These are phyloP conservation scores for Heritiera littoralis DNA, from an alignment of 345 rosid genomes.

Conservation along the genomic window DNA sequence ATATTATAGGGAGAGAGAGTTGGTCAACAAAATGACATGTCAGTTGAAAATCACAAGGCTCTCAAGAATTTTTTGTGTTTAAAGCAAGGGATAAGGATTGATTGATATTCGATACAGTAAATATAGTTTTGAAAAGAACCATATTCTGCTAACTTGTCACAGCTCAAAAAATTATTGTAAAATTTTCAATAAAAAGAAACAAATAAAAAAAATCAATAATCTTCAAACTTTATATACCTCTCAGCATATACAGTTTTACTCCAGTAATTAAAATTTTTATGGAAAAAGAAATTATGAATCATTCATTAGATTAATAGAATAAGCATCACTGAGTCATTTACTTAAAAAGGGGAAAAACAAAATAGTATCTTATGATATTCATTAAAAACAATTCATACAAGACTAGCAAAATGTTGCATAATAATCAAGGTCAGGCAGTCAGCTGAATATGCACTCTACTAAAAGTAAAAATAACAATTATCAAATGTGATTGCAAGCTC, in stretches of 20 bases:
- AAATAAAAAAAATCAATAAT: neutral
- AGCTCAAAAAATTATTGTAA: neutral
- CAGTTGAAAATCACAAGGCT: neutral
- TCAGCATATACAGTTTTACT: neutral
- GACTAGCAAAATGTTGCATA: neutral
- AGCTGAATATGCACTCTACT: neutral
- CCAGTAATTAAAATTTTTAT: neutral
- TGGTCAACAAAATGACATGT: neutral
- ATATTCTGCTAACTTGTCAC: neutral
- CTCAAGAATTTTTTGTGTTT: neutral
- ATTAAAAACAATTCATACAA: constrained; percentile 3
- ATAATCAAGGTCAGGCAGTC: neutral
- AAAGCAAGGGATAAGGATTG: neutral
- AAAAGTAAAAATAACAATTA: neutral
- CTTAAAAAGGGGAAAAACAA: neutral
- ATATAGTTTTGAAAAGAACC: neutral
- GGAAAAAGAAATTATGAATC: neutral
- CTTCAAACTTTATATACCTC: neutral
- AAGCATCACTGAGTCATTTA: neutral
- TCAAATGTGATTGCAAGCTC: neutral
- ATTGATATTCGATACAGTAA: neutral
- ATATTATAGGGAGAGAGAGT: neutral
- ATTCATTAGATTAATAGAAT: neutral
- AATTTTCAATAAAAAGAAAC: neutral
- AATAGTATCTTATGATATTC: neutral